A percentile compares a stretch with the other conserved stretches of the same genome.
These are phyloP conservation scores for Neltuma alba DNA, from an alignment of 306 rosid species.

Conservation along the genomic window DNA sequence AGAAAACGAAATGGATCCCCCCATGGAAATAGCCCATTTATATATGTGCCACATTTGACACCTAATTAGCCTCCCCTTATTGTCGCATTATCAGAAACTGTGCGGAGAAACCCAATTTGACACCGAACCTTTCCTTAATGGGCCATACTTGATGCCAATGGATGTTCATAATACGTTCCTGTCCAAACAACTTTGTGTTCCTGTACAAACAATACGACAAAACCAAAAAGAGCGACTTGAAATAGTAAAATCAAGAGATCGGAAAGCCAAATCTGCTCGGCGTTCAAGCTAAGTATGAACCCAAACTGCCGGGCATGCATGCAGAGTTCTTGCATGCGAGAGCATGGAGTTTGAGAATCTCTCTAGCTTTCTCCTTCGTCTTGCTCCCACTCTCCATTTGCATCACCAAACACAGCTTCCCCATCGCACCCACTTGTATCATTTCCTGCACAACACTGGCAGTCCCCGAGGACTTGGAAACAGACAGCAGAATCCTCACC, in stretches of 20 bases:
- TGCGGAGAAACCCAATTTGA: neutral
- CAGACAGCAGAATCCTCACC: slow-evolving; percentile 52
- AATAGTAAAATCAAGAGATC: neutral
- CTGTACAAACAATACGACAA: slow-evolving; percentile 21
- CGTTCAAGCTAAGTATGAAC: slow-evolving; percentile 50
- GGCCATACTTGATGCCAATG: neutral
- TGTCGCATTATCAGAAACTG: neutral
- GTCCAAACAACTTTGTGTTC: neutral
- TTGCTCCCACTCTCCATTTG: slow-evolving; percentile 72
- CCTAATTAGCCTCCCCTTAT: neutral
- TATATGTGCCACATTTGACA: neutral
- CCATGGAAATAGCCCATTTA: neutral
- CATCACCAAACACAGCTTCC: slow-evolving; percentile 70
- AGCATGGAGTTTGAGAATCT: slow-evolving; percentile 70
- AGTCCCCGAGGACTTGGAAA: slow-evolving; percentile 59
- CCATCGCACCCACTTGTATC: slow-evolving; percentile 73
- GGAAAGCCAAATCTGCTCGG: neutral
- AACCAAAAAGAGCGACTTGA: neutral
- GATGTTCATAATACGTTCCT: neutral
- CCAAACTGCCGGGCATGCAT: slow-evolving; percentile 58
- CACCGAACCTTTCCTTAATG: neutral
- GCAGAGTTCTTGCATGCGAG: slow-evolving; percentile 62
- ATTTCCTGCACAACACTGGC: slow-evolving; percentile 63
- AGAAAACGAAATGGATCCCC: slow-evolving; percentile 1
- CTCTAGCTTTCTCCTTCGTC: slow-evolving; percentile 75